Base-by-base conservation (phyloP, 768 basidiomycete species). In the Tricholoma furcatifolium region DNA sequence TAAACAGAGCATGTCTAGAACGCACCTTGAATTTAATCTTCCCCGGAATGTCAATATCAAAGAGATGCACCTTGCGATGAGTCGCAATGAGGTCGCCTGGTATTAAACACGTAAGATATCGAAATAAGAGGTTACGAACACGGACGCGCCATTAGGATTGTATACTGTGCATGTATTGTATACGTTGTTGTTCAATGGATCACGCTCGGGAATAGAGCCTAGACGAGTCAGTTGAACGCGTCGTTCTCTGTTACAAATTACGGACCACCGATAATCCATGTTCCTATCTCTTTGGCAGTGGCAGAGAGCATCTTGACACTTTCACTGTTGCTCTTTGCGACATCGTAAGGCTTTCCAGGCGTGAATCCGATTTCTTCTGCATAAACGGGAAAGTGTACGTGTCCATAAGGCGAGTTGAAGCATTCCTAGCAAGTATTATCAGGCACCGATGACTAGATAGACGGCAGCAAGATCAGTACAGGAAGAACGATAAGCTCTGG, bases 111-210 rank as follows among this genome's bases (percentile, higher is more conserved):
- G 41, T 23, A 12, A 35, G 17, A 20, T 42, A 52, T 21, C 21
- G 14, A n/a, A n/a, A 18, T 4, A 2, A 11, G 12, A 12, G 20
- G 15, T 30, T 7, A 21, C 40, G 34, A 14, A 43, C 24, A 41
- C 10, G 34, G 17, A 27, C 65, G 21, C 52, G 81, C 91, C 91
- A 70, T 83, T 65, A 0, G 90, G 94, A 48, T 86, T 87, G 70
- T 94, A 97, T 4, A 93, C 91, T 4, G 91, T 94, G 57, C 90
- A 87, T 3, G 94, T 96, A 67, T 99, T 99, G 74, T 91, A 99
- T 6, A 98, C 53, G 53, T 89, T 87, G 48, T 82, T 81, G 18
- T 79, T 76, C 6, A 64, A 53, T 1, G 59, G 62, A 55, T 91
- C 91, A 39, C 81, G 77, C 67, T 99, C 96, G 0, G 97, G 97